Evolutionary conservation across 1,139 yeast species (phyloP).

Genomic region (Taiozyma sp.): DNA sequence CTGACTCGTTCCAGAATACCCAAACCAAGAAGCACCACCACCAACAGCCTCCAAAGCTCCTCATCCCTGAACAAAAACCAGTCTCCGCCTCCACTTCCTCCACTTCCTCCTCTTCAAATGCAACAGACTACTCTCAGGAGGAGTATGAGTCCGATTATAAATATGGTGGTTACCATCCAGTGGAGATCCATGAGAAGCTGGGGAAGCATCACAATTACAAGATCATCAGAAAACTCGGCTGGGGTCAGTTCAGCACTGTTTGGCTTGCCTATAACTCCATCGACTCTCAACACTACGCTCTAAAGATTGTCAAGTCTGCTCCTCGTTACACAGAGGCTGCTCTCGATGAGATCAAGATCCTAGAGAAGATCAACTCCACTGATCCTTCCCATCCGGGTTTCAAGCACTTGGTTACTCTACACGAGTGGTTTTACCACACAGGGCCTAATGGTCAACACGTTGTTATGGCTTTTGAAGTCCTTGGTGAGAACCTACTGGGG

Average conservation of each 20-base stretch:
- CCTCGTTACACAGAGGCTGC: slow-evolving; percentile 79
- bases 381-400: slow-evolving; percentile 68
- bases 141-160: slow-evolving; percentile 72
- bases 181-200: slow-evolving; percentile 63
- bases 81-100: no score
- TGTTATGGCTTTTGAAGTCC: slow-evolving; percentile 86
- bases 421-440: slow-evolving; percentile 70
- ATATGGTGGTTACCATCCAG: slow-evolving; percentile 87
- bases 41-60: background rate
- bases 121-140: slow-evolving; percentile 32
- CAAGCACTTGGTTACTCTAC: slow-evolving; percentile 60
- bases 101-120: no score
- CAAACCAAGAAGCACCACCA: background rate
- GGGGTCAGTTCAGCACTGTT: slow-evolving; percentile 91
- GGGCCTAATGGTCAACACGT: slow-evolving; percentile 84
- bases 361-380: slow-evolving; percentile 42
- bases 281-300: slow-evolving; percentile 63
- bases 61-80: no score
- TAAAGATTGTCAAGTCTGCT: slow-evolving; percentile 75
- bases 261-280: slow-evolving; percentile 73
- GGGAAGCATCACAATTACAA: slow-evolving; percentile 60
- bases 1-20: slow-evolving; percentile 3
- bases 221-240: slow-evolving; percentile 74
- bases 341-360: slow-evolving; percentile 70
- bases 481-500: slow-evolving; percentile 78